Evolutionary conservation across 441 rosid species (phyloP).

Genomic region (Viola pubescens): DNA sequence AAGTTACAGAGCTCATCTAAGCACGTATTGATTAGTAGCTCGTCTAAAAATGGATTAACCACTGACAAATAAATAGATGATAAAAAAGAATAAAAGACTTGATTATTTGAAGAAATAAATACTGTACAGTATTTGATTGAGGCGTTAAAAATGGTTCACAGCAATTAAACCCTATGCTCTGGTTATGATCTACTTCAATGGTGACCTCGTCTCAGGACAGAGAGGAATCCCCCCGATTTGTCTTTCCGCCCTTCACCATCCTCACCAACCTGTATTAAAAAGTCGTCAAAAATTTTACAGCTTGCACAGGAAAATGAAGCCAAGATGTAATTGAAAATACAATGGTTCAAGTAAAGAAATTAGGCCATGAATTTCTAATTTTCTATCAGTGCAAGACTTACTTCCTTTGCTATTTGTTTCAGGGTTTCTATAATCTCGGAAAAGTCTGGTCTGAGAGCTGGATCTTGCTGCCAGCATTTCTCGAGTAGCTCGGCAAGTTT

Average conservation of each 20-base stretch:
- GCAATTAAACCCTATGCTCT: slow-evolving; percentile 11
- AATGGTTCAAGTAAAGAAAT: no score
- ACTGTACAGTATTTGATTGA: slow-evolving; percentile 24
- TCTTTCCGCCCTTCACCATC: slow-evolving; percentile 66
- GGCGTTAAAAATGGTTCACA: slow-evolving; percentile 8
- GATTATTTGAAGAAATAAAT: neutral
- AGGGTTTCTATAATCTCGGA: slow-evolving; percentile 59
- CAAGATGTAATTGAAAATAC: no score
- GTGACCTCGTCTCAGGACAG: slow-evolving; percentile 73
- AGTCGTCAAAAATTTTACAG: neutral
- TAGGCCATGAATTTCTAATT: no score
- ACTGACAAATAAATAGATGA: neutral
- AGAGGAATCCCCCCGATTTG: slow-evolving; percentile 69
- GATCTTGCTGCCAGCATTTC: slow-evolving; percentile 87
- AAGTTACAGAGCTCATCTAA: no score
- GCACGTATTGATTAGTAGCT: no score
- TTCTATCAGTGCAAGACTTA: slow-evolving; percentile 13
- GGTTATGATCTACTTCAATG: slow-evolving; percentile 21
- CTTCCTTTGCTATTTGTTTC: slow-evolving; percentile 58
- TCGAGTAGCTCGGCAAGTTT: slow-evolving; percentile 70
- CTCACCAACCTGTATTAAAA: slow-evolving; percentile 47
- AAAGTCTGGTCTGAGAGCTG: slow-evolving; percentile 70
- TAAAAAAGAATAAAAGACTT: neutral
- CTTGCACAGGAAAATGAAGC: no score
- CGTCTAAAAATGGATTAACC: no score